Base-by-base conservation (phyloP, 2,329 filamentous ascomycete genomes). In the Sporothrix inflata region DNA sequence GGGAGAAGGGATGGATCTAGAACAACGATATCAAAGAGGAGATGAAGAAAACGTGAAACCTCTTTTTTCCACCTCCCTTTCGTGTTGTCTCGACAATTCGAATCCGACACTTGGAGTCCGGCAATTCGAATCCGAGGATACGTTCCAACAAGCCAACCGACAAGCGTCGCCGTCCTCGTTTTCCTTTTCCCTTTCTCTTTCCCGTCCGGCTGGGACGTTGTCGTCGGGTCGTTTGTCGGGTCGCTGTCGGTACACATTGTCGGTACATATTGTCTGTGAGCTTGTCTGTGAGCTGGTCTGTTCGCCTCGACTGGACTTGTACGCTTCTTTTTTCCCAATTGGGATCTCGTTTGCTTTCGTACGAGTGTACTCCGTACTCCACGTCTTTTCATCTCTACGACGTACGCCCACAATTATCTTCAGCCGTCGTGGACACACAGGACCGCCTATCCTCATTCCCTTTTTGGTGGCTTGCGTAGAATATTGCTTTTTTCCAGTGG, bases 391-490 rank as follows among this genome's bases (percentile, higher is more conserved):
- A n/a, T n/a, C n/a, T n/a, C n/a, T n/a, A n/a, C n/a, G n/a, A n/a
- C n/a, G n/a, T n/a, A n/a, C n/a, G n/a, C n/a, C 38, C 12, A 45
- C 14, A 19, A 34, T 3, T 19, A 47, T 63, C 21, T 51, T 67
- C 63, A 67, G 63, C 63, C 19, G 42, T 3, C 63, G n/a, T 67
- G 45, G 21, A 34, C 47, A 49, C 47, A 55, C 66, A 51, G 34
- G 63, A 16, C 30, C 38, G 65, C 65, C 16, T 16, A 68, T 68
- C 47, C 11, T 40, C 49, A 69, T 69, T 67, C 45, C 42, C 24
- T 34, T 60, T 38, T 49, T 5, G 3, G n/a, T n/a, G n/a, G n/a
- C n/a, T n/a, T n/a, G n/a, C 6, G 16, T n/a, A 49, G 45, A 16
- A 19, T n/a, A n/a, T 49, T 49, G 45, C 45, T 49, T 49, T 49